Evolutionary conservation across 441 rosid species (phyloP), one percentile per base, ranked within the genome.

Genomic region (Populus hybrid): DNA sequence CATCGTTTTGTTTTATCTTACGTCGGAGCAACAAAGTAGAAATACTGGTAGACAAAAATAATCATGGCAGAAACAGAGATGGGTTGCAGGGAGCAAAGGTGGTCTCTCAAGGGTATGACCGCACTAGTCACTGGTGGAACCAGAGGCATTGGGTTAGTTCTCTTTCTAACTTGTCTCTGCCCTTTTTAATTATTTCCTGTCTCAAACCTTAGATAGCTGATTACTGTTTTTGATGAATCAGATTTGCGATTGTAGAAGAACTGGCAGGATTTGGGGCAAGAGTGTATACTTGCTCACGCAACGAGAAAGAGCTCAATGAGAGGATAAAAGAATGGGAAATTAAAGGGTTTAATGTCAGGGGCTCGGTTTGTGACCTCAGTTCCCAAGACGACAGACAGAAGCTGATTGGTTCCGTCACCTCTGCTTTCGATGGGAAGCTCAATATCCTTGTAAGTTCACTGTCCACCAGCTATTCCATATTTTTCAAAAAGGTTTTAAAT

Each of bases 91-190:
- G 76, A 78, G 23, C 67, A 82, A 23, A 85, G 86, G 71, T 88
- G 91, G 91, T 86, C 86, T 40, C 83, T 87, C 40, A 65, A 72
- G 67, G 88, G 85, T 30, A 84, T 75, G 86, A 88, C 85, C 4
- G 90, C 90, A 9, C 82, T 86, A 23, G 89, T 88, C 70, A 86
- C 89, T 0, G 87, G 90, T 7, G 90, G 90, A 36, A 86, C 89
- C 80, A 75, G 78, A 75, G 89, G 90, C 74, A 82, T 88, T 23
- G 90, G 88, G 90, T 85, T n/a, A 14, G 68, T 69, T 6, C 14
- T 34, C 35, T 65, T 65, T 24, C n/a, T 5, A 11, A 65, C 26
- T 23, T 32, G 1, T 57, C 24, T 23, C 50, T 1, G 2, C 42
- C 24, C 14, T 46, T 6, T 4, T 32, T 30, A 24, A 10, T 6